Percentiles rank a stretch among this genome's conserved stretches.
These are phyloP conservation scores for Debaryomyces fabryi DNA, from an alignment of 1,139 yeast species.

Conservation along the genomic window DNA sequence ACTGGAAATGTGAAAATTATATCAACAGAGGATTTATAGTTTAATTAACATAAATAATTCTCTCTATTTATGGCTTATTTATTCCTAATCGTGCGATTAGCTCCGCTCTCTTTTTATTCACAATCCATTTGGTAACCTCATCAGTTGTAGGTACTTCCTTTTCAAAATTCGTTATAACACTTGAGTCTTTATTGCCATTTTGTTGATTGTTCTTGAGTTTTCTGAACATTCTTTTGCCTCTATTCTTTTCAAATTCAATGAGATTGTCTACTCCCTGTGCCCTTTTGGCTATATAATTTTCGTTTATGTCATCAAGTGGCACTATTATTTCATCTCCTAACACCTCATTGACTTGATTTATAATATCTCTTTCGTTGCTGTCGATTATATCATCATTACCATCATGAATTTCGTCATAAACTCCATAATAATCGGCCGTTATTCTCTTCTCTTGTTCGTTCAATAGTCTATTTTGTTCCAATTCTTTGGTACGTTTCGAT, in stretches of 20 bases:
- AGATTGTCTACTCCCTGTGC: conserved; percentile 16
- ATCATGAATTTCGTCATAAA: conserved; percentile 31
- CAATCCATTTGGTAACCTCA: conserved; percentile 49
- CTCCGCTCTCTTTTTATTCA: conserved; percentile 48
- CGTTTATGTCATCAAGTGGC: conserved; percentile 13
- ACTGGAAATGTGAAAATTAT: conserved; percentile 33
- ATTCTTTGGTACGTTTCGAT: conserved; percentile 17
- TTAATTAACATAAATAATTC: neutral
- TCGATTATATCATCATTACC: conserved; percentile 8
- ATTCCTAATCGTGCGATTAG: conserved; percentile 36
- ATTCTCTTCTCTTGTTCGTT: conserved; percentile 22
- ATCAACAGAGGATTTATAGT: conserved; percentile 5
- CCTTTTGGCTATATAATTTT: conserved; percentile 4
- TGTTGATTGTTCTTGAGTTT: conserved; percentile 13
- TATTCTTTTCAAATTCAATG: conserved; percentile 24
- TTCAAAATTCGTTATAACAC: conserved; percentile 22
- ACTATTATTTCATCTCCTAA: conserved; percentile 17
- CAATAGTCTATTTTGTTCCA: conserved; percentile 19
- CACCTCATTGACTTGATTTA: conserved; percentile 18
- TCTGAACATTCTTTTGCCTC: conserved; percentile 12
- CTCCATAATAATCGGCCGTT: conserved; percentile 46
- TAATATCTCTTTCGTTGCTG: conserved; percentile 13
- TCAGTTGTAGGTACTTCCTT: conserved; percentile 36
- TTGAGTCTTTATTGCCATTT: conserved; percentile 6
- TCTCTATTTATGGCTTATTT: neutral